Percentiles rank a stretch among this genome's conserved stretches.
Conservation (phyloP, 1,139 yeast species). For the Yamadazyma sp. region DNA sequence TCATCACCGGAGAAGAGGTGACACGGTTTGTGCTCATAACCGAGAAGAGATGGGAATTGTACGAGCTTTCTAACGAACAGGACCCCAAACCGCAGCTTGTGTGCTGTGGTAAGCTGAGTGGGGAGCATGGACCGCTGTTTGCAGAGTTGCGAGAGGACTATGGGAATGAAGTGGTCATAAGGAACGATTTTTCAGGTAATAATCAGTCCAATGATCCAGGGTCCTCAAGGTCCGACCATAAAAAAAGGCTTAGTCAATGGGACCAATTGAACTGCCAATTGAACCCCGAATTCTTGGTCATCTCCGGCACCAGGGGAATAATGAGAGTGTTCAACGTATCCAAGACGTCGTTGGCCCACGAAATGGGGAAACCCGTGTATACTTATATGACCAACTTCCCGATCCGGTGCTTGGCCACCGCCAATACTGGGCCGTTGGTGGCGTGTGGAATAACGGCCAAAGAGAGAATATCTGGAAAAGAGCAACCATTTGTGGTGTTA, state of each 20-base stretch:
- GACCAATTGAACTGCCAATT: constrained; percentile 67
- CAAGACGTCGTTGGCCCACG: constrained; percentile 26
- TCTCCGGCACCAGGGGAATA: constrained; percentile 75
- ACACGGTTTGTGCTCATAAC: constrained; percentile 64
- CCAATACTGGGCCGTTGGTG: constrained; percentile 61
- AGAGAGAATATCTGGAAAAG: constrained; percentile 66
- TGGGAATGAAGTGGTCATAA: constrained; percentile 27
- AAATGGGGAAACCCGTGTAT: constrained; percentile 63
- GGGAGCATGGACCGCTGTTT: constrained; percentile 59
- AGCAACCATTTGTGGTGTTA: constrained; percentile 76
- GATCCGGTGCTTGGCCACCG: constrained; percentile 72
- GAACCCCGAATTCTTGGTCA: constrained; percentile 58
- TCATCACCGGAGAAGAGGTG: constrained; percentile 43
- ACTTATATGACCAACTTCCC: constrained; percentile 73
- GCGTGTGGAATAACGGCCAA: constrained; percentile 85
- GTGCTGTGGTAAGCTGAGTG: constrained; percentile 68
- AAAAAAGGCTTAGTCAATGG: constrained; percentile 48
- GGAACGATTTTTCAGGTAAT: constrained; percentile 33
- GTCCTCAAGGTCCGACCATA: constrained; percentile 20
- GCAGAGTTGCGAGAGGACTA: constrained; percentile 31
- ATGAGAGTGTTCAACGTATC: constrained; percentile 63
- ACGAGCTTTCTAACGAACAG: constrained; percentile 32
- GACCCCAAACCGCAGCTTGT: constrained; percentile 51
- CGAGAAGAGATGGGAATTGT: constrained; percentile 74
- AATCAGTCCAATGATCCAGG: constrained; percentile 17